Conservation (phyloP, 352 stramenopile species). For the Thalassiosira pacifica region DNA sequence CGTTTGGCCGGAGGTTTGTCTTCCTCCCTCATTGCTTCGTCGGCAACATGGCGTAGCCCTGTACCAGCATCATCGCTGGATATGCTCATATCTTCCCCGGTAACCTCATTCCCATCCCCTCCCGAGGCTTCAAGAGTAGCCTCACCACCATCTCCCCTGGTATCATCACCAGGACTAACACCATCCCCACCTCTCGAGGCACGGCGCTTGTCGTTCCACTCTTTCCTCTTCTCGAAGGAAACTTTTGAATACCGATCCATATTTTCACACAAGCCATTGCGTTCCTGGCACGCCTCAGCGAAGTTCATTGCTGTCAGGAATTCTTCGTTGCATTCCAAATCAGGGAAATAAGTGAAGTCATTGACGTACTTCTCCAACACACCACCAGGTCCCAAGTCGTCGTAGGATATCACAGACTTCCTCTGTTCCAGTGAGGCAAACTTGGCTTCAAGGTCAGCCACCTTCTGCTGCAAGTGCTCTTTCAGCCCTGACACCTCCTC, state of each 20-base stretch:
- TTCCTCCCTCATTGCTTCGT: constrained; percentile 19
- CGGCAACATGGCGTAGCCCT: not conserved
- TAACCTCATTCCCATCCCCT: no score
- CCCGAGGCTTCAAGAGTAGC: no score
- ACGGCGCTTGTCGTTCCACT: not conserved
- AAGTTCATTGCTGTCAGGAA: not conserved
- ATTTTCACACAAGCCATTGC: not conserved
- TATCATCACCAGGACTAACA: not conserved
- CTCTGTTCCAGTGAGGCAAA: not conserved
- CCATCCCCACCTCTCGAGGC: not conserved
- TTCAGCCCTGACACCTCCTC: not conserved
- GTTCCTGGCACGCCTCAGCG: not conserved
- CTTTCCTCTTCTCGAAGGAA: not conserved
- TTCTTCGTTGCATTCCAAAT: not conserved
- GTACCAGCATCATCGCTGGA: not conserved
- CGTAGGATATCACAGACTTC: not conserved
- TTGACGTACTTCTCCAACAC: not conserved
- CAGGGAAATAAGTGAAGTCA: not conserved
- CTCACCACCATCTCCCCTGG: not conserved
- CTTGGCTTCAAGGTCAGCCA: not conserved
- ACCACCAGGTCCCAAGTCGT: not conserved
- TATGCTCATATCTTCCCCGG: constrained; percentile 26
- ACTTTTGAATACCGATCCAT: not conserved
- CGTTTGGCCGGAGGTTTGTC: not conserved
- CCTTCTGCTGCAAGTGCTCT: not conserved